A percentile compares a stretch with the other conserved stretches of the same genome.
These are phyloP conservation scores for Melastoma candidum DNA, from an alignment of 441 rosid species.

Conservation along the genomic window DNA sequence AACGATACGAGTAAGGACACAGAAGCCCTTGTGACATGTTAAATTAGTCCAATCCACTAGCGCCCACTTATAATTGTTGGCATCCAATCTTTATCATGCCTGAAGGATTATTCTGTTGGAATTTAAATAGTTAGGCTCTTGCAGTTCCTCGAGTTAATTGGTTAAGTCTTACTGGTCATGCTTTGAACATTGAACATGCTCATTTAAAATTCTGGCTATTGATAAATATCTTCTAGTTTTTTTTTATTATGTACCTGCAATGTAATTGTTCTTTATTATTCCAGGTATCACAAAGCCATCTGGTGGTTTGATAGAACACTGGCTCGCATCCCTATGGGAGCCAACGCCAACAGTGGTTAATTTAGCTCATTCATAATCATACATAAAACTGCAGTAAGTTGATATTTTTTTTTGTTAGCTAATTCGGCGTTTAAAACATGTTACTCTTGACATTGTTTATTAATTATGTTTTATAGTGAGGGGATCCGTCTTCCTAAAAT, in stretches of 20 bases:
- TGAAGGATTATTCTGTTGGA: no score
- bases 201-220: not conserved
- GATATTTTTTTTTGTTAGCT: not conserved
- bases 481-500: not conserved
- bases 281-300: conserved; percentile 80
- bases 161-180: no score
- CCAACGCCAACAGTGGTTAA: conserved; percentile 58
- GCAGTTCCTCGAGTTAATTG: no score
- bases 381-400: conserved; percentile 63
- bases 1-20: no score
- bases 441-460: not conserved
- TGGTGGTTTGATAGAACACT: conserved; percentile 85
- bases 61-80: no score
- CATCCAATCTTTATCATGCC: no score
- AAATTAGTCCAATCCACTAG: not conserved
- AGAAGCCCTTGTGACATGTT: conserved; percentile 3
- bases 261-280: conserved; percentile 18
- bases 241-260: not conserved
- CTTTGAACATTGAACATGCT: no score
- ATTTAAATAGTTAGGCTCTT: no score
- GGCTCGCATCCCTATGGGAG: conserved; percentile 77
- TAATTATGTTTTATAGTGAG: not conserved
- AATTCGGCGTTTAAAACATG: conserved; percentile 7
- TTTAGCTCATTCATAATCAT: conserved; percentile 75
- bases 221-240: not conserved